phyloP scores from a whole-genome alignment of 192 early-diverging fungal species.

The Umbelopsis ramanniana region DNA sequence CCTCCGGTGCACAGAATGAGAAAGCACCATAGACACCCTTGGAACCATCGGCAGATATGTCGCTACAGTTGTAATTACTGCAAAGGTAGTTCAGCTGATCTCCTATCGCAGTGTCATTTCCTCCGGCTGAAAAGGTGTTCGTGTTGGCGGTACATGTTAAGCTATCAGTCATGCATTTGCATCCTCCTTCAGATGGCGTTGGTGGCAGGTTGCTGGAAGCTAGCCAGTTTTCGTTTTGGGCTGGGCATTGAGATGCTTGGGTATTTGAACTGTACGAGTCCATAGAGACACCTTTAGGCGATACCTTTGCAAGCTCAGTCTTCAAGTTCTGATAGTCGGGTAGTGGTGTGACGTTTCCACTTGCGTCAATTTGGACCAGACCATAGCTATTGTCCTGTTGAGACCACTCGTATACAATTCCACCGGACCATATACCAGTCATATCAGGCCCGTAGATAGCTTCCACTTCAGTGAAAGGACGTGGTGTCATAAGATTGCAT shows the following conservation, averaged over 20 bases:
- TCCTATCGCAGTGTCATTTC: constrained; percentile 37
- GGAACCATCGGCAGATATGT: constrained; percentile 48
- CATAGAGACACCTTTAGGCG: constrained; percentile 63
- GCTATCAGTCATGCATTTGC: constrained; percentile 67
- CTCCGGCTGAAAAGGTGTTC: constrained; percentile 32
- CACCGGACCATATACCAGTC: constrained; percentile 68
- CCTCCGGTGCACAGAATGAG: constrained; percentile 48
- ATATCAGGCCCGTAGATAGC: constrained; percentile 74
- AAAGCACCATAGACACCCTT: constrained; percentile 50
- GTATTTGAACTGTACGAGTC: constrained; percentile 49
- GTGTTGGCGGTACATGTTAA: constrained; percentile 54
- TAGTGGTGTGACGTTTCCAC: constrained; percentile 44
- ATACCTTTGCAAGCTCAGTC: constrained; percentile 50
- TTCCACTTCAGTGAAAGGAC: constrained; percentile 69
- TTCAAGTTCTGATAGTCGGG: constrained; percentile 70
- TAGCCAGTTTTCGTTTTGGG: constrained; percentile 53
- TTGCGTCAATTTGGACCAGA: constrained; percentile 60
- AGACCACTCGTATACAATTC: constrained; percentile 77
- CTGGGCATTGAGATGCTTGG: constrained; percentile 50
- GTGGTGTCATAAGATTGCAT: constrained; percentile 69
- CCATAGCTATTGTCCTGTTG: constrained; percentile 80
- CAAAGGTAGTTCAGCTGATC: constrained; percentile 49
- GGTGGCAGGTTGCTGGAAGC: constrained; percentile 61
- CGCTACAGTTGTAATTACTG: constrained; percentile 48
- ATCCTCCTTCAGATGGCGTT: constrained; percentile 63